Base-by-base conservation (phyloP, 768 basidiomycete species). In the Paxillus ammoniavirescens region DNA sequence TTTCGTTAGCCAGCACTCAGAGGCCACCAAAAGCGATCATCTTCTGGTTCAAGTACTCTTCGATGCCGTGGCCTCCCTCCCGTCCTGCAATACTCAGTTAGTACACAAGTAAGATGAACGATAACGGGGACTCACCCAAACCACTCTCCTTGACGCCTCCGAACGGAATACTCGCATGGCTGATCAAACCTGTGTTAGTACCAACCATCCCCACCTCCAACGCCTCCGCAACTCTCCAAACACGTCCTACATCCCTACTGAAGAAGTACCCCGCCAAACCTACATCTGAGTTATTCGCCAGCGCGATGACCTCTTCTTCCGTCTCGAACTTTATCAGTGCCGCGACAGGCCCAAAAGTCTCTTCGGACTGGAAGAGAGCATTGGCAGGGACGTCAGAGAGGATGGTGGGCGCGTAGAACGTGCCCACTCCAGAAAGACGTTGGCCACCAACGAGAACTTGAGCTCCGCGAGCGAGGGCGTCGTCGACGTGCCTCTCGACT, bases 201-300 rank as follows among this genome's bases (percentile, higher is more conserved):
- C 90, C 91, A 21, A 95, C 91, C 85, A 87, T 98, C 5, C 95
- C 96, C 6, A 95, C 93, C 71, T 99, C 93, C 28, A 98, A 76
- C 59, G 80, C 87, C 75, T 97, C 97, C 14, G 95, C 93, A 15
- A 99, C 94, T 40, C 96, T 82, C 91, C 92, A 98, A 41, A 91
- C 87, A 37, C 95, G 75, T 3, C 92, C 90, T 5, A 97, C 77
- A 66, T 98, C 96, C 37, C 83, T 72, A 35, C 84, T 82, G 77
- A 85, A 99, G 77, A 98, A 95, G 73, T 98, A 97, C 5, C 94
- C 95, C 17, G 96, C 93, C 21, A 99, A 77, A 0, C 97, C 97
- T 26, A 89, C 82, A 17, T 90, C 82, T 1, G 86, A 79, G 61
- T 82, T 74, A 70, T 99, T 98, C 31, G 96, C 96, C 48, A 93